Base-by-base conservation (phyloP, 2,329 filamentous ascomycete species). In the Fusarium aywerte region DNA sequence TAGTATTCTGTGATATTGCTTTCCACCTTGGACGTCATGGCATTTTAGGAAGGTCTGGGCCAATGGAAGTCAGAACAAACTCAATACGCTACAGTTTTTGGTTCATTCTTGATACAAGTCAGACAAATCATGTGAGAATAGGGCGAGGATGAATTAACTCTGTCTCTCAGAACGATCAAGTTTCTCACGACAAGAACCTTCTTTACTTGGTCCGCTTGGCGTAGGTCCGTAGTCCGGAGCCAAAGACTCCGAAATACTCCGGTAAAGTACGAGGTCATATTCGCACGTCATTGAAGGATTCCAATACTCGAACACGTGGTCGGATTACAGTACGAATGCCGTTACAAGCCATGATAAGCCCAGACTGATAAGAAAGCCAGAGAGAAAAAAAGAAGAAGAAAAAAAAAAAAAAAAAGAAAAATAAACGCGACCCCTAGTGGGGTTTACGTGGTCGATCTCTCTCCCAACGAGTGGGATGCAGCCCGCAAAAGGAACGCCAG, bases 221-320 rank as follows among this genome's bases (percentile, higher is more conserved):
- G 23, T 23, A 27, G 31, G 48, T 51, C 23, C 25, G 18, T 47
- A 33, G 36, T 21, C 9, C 25, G 21, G 36, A 23, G 29, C 8
- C 29, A 15, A 29, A n/a, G 23, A 54, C 43, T 54, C 65, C 65
- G 65, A 58, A 23, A 58, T 49, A 42, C 47, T 61, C 65, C 65
- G 57, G 63, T 31, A n/a, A 21, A 42, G 51, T 15, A 21, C 42
- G 29, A 23, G 32, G 27, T 42, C 27, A 25, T 29, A 21, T 25
- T n/a, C 16, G 25, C 61, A 39, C 36, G 58, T 31, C 47, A 44
- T 4, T 39, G 38, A 42, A 47, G 15, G 23, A 49, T 31, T 23
- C 25, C 47, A 51, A 39, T 21, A 50, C 38, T 39, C 42, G 42
- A 63, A 52, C 67, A 69, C 67, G 59, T 70, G 67, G 55, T 52